These are phyloP conservation scores for Diatrype stigma DNA, from an alignment of 2,329 filamentous ascomycete species.

Conservation along the genomic window DNA sequence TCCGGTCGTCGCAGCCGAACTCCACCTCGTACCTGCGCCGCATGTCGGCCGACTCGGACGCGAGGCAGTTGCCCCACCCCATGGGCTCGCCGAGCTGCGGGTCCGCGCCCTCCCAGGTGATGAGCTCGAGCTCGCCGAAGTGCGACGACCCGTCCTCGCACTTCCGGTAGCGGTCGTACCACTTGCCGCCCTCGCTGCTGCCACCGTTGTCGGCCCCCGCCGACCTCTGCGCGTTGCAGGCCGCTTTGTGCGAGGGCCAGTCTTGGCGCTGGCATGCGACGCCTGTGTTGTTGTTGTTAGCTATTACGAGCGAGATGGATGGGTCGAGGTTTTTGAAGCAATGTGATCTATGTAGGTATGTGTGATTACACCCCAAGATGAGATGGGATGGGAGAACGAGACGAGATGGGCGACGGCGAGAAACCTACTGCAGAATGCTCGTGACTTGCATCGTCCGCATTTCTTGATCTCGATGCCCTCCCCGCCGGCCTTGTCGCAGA, in stretches of 20 bases:
- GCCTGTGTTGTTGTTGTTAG: neutral
- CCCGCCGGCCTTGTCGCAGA: neutral
- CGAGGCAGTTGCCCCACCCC: slow-evolving; percentile 2
- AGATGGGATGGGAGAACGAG: too few species aligned
- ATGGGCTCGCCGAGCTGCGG: neutral
- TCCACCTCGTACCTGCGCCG: slow-evolving; percentile 2
- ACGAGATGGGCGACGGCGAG: too few species aligned
- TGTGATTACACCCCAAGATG: neutral
- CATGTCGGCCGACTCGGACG: slow-evolving; percentile 1
- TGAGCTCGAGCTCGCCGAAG: slow-evolving; percentile 7
- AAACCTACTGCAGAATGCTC: neutral
- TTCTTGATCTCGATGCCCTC: neutral
- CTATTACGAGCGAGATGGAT: too few species aligned
- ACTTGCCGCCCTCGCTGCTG: neutral
- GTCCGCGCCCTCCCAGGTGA: slow-evolving; percentile 3
- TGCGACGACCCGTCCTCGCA: slow-evolving; percentile 4
- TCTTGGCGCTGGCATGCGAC: neutral
- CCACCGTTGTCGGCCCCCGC: too few species aligned
- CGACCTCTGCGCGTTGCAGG: neutral
- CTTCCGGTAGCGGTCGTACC: slow-evolving; percentile 3
- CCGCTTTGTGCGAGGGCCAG: slow-evolving; percentile 1
- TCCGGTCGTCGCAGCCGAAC: slow-evolving; percentile 1
- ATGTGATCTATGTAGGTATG: too few species aligned
- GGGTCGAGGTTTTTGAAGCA: too few species aligned
- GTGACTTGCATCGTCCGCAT: neutral